These are phyloP conservation scores for Epichloe bromicola DNA, from an alignment of 2,329 filamentous ascomycete species.

Conservation along the genomic window DNA sequence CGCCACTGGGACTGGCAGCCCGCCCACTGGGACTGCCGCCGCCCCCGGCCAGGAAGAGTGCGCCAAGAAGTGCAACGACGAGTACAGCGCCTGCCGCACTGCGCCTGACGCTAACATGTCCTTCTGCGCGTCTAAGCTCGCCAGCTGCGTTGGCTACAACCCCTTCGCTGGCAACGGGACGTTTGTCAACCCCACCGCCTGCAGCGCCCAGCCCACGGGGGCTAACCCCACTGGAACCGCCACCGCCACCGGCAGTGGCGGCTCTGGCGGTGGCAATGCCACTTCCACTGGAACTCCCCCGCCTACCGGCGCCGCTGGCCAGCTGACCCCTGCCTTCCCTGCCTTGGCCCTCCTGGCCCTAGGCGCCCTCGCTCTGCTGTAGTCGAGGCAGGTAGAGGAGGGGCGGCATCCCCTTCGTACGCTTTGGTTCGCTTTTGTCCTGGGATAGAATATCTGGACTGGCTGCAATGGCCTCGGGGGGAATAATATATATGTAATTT, in stretches of 20 bases:
- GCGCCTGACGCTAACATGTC: constrained; percentile 12
- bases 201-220: neutral
- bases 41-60: constrained; percentile 4
- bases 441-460: neutral
- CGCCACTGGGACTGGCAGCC: too few relatives aligned
- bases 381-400: neutral
- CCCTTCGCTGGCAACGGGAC: constrained; percentile 9
- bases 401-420: neutral
- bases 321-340: constrained; percentile 12
- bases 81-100: constrained; percentile 10
- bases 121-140: constrained; percentile 13
- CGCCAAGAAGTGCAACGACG: constrained; percentile 8
- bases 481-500: constrained; percentile 21
- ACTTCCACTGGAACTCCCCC: neutral
- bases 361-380: constrained; percentile 15
- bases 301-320: constrained; percentile 10
- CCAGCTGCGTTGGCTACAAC: constrained; percentile 14
- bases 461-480: neutral
- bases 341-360: constrained; percentile 13
- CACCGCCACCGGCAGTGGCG: neutral
- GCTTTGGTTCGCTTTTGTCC: neutral
- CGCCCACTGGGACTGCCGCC: too few relatives aligned
- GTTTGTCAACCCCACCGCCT: constrained; percentile 10
- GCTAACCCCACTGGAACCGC: neutral
- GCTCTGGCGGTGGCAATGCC: too few relatives aligned